Evolutionary conservation across 116 monocot genomes (phyloP), one percentile per base, ranked within the genome.

Genomic region (Trichopus zeylanicus): DNA sequence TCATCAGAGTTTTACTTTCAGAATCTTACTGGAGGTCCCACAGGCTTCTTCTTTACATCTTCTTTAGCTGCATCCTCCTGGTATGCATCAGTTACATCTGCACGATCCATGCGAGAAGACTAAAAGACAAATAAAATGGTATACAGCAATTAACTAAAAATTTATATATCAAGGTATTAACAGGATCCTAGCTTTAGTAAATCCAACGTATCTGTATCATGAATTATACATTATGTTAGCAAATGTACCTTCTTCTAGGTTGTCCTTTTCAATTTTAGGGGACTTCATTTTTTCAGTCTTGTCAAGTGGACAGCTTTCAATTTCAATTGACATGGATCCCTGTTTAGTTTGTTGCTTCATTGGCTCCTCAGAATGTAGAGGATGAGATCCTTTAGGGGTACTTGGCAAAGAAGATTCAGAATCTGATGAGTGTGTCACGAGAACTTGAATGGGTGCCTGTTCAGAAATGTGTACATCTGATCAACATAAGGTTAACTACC

Each of bases 341-440:
- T 39, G 26, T 37, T 77, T 48, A 23, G 35, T 35, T 48, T 34
- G 51, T 33, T 16, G 51, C 61, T 11, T 62, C 24, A 46, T 55
- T 19, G 26, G 22, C 56, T 55, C 70, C 33, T 69, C 48, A 29
- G 49, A 37, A 52, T 1, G 7, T 10, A 48, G 15, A 31, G 6
- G n/a, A 53, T 38, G 31, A 37, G 73, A 39, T 21, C 55, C 46
- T 53, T 60, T 60, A 16, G 68, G 74, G 27, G 65, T 80, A 32
- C 19, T 57, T 61, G 63, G 69, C 32, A 61, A 75, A 31, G 87
- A 84, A 56, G 75, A 63, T 29, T 81, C 81, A 31, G 92, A 84
- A 34, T 58, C 75, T 7, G 83, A 85, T 68, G 80, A 86, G n/a
- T n/a, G n/a, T n/a, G 71, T 70, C 23, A 13, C 46, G 5, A 42